These are phyloP conservation scores for Syzygium malaccense DNA, from an alignment of 441 rosid genomes.

Conservation along the genomic window DNA sequence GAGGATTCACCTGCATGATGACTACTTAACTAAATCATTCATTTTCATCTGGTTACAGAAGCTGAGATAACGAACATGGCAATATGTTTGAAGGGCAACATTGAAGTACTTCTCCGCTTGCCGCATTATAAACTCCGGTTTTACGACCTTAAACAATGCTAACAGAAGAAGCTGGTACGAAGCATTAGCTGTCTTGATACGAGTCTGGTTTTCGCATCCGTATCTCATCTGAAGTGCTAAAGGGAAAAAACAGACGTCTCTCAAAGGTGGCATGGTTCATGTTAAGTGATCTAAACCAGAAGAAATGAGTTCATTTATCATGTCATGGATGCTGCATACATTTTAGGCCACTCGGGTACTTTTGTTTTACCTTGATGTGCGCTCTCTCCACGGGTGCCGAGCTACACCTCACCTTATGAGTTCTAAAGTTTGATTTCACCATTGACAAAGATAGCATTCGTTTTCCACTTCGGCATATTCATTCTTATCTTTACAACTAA, in stretches of 20 bases:
- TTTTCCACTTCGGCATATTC: background rate
- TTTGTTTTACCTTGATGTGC: background rate
- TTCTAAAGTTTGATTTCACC: background rate
- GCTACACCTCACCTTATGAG: background rate
- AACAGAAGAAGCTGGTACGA: conserved; percentile 62
- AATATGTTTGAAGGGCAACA: background rate
- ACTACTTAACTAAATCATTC: background rate
- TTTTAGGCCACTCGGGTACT: background rate
- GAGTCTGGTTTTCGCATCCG: conserved; percentile 26
- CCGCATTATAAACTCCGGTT: conserved; percentile 37
- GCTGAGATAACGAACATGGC: background rate
- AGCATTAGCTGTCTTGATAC: conserved; percentile 12
- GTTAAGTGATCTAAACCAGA: background rate
- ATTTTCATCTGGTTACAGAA: background rate
- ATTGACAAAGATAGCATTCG: background rate
- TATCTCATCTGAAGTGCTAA: background rate
- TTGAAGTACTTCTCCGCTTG: conserved; percentile 30
- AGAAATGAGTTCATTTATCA: background rate
- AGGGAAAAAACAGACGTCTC: background rate
- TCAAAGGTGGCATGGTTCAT: background rate
- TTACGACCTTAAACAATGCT: conserved; percentile 45
- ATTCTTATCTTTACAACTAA: background rate
- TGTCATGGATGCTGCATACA: background rate
- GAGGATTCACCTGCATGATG: background rate
- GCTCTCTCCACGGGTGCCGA: background rate